Percentiles rank a stretch among this genome's conserved stretches.
These are phyloP conservation scores for Acanthamoeba culbertsoni DNA, from an alignment of 208 protist species.

Conservation along the genomic window DNA sequence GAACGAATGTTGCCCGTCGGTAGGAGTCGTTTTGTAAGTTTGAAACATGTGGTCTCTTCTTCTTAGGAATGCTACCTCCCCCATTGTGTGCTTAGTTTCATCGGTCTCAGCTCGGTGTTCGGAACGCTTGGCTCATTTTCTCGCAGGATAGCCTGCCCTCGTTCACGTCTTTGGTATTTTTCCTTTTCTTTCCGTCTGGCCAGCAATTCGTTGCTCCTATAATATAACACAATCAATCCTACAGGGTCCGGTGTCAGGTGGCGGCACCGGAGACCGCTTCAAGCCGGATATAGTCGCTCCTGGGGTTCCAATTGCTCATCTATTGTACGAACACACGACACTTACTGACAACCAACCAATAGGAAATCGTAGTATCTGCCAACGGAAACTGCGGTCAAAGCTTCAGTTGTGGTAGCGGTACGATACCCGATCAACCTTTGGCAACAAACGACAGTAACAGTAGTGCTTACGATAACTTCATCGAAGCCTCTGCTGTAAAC, in stretches of 20 bases:
- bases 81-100: not conserved
- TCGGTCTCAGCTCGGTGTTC: not conserved
- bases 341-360: not conserved
- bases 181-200: not conserved
- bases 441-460: not conserved
- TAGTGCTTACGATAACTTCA: not conserved
- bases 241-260: not conserved
- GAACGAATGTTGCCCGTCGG: not conserved
- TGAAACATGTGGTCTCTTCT: not conserved
- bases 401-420: not conserved
- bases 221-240: too few species aligned
- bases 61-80: not conserved
- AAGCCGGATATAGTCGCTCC: constrained; percentile 30
- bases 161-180: not conserved
- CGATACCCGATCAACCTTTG: not conserved
- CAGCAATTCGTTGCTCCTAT: too few species aligned
- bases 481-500: not conserved
- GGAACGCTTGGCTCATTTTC: not conserved
- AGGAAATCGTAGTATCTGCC: constrained; percentile 16
- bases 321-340: not conserved
- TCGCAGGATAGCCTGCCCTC: constrained; percentile 33
- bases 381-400: not conserved
- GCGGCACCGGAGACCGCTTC: not conserved
- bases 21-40: not conserved
- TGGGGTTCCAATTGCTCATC: not conserved